phyloP scores from a whole-genome alignment of 1,284 basidiomycete genomes.

The Porodaedalea pini region DNA sequence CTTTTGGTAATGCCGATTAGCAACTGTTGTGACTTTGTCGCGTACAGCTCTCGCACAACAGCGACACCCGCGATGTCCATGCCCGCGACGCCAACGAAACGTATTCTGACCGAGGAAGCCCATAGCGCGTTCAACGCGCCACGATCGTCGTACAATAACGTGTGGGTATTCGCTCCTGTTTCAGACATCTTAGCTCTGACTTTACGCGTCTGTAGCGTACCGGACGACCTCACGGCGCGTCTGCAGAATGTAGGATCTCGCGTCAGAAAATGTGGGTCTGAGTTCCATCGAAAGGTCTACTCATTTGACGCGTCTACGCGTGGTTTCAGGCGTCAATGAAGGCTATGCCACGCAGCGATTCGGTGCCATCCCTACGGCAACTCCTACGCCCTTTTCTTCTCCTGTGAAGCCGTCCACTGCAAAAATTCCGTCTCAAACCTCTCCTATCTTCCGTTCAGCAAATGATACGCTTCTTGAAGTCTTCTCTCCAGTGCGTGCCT shows the following conservation, averaged over 20 bases:
- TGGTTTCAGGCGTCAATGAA: constrained; percentile 42
- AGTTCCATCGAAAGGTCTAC: not conserved
- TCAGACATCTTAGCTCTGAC: not conserved
- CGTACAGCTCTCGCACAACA: not conserved
- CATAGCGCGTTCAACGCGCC: constrained; percentile 9
- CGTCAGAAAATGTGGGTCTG: constrained; percentile 45
- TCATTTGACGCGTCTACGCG: constrained; percentile 25
- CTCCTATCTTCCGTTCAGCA: constrained; percentile 25
- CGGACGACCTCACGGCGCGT: constrained; percentile 41
- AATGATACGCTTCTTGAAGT: constrained; percentile 33
- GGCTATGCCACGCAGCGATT: constrained; percentile 41
- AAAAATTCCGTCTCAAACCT: constrained; percentile 18
- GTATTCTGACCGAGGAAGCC: constrained; percentile 18
- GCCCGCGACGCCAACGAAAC: constrained; percentile 19
- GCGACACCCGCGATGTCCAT: constrained; percentile 5
- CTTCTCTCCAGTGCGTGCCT: constrained; percentile 24
- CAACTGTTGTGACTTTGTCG: not conserved
- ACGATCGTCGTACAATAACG: constrained; percentile 8
- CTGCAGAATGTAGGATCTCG: constrained; percentile 47
- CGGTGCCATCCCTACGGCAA: constrained; percentile 24
- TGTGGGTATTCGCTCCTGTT: constrained; percentile 6
- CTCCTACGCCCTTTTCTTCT: constrained; percentile 27
- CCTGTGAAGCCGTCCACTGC: constrained; percentile 36
- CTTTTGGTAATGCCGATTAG: not conserved
- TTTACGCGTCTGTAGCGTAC: constrained; percentile 23